A percentile compares a stretch with the other conserved stretches of the same genome.
Evolutionary conservation across 495 filamentous ascomycete species (phyloP).

Genomic region (Pyrenula aspistea): DNA sequence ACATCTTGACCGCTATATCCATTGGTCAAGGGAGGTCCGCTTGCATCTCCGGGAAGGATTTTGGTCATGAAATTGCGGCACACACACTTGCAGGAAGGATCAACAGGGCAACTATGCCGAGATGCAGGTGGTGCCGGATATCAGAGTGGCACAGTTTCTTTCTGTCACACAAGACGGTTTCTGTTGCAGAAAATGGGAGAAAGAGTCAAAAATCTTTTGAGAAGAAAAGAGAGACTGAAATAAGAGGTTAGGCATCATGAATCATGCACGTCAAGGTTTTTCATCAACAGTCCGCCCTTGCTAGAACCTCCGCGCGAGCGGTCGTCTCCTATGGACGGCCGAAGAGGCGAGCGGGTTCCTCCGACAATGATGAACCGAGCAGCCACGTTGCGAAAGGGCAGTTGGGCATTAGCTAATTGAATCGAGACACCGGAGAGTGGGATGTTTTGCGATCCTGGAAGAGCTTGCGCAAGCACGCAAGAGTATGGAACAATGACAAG

Average conservation of each 20-base stretch:
- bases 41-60: not conserved
- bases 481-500: too few species aligned
- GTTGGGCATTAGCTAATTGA: not conserved
- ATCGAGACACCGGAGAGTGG: not conserved
- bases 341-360: not conserved
- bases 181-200: too few species aligned
- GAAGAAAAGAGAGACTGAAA: too few species aligned
- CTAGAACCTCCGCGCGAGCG: too few species aligned
- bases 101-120: not conserved
- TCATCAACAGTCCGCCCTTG: not conserved
- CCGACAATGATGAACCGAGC: not conserved
- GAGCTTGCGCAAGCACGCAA: not conserved
- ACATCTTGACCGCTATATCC: not conserved
- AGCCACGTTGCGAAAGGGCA: too few species aligned
- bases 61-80: not conserved
- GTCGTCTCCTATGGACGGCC: not conserved
- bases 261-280: not conserved
- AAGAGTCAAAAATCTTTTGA: too few species aligned
- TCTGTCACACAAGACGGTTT: too few species aligned
- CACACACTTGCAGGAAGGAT: too few species aligned
- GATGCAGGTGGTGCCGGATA: too few species aligned
- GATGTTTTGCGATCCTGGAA: too few species aligned
- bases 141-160: too few species aligned
- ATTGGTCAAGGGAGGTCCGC: not conserved
- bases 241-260: too few species aligned